Evolutionary conservation across 306 rosid genomes (phyloP).

Genomic region (Acacia confusa): DNA sequence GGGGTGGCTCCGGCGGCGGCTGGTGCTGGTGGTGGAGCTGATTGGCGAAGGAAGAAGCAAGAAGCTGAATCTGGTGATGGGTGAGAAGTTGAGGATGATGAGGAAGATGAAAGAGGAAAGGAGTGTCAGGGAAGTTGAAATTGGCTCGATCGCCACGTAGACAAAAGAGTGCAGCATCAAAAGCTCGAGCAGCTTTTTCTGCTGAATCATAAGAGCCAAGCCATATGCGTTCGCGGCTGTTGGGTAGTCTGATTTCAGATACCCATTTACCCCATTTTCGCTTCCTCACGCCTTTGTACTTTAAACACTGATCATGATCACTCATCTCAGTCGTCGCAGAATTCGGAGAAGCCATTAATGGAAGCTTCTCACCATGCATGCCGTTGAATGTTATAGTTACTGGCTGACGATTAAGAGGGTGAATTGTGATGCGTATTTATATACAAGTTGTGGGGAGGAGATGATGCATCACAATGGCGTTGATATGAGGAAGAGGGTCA

Average conservation of each 20-base stretch:
- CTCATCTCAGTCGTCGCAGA: not conserved
- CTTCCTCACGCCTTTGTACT: conserved; percentile 68
- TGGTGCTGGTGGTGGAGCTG: not conserved
- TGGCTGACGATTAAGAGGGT: not conserved
- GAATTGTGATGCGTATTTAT: not conserved
- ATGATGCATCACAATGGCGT: not conserved
- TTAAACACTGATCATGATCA: not conserved
- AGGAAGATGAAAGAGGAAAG: conserved; percentile 28
- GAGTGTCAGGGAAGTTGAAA: conserved; percentile 61
- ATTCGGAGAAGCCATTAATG: not conserved
- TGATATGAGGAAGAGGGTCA: not conserved
- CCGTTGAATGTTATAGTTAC: not conserved
- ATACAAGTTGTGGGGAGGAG: not conserved
- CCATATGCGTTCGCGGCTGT: conserved; percentile 76
- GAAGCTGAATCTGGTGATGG: conserved; percentile 48
- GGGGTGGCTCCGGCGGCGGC: not conserved
- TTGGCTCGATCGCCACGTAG: conserved; percentile 58
- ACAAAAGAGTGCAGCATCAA: conserved; percentile 70
- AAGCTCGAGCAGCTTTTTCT: conserved; percentile 72
- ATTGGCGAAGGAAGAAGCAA: conserved; percentile 57
- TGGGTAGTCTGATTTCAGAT: conserved; percentile 71
- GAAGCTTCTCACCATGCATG: not conserved
- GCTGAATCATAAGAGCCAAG: conserved; percentile 65
- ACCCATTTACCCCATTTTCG: conserved; percentile 94
- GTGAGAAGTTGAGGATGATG: conserved; percentile 31